Base-by-base conservation (phyloP, 495 filamentous ascomycete genomes). In the Penicillium samsonianum region DNA sequence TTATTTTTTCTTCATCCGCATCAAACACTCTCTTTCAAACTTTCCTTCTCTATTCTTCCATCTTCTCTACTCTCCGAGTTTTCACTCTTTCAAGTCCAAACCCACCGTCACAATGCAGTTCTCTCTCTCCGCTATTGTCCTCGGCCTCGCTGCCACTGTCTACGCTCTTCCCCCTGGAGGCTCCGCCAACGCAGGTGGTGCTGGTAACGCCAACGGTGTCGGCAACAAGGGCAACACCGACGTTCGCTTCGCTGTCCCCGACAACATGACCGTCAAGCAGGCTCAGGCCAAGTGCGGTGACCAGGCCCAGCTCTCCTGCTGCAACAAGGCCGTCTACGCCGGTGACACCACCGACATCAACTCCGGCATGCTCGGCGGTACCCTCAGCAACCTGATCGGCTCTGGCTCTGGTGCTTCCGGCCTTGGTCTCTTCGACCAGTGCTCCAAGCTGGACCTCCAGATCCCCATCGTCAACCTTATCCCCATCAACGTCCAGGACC, bases 231-330 rank as follows among this genome's bases (percentile, higher is more conserved):
- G 65, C 8, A 71, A 72, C 65, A 58, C 48, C 59, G 43, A 72
- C n/a, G 57, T 68, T 42, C 47, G 61, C 51, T 74, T 72, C 68
- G 65, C 67, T 41, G 70, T 73, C 12, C 68, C 69, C 45, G 68
- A 72, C 52, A 63, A 77, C 57, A 61, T 78, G 28, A 79, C 74
- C 48, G 73, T 79, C 65, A 67, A 75, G 68, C 73, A 79, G 73
- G 78, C 78, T 52, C 69, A 74, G 54, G 78, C 75, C 63, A 76
- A 75, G 65, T 80, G 78, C 42, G 78, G 78, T 67, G 63, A 69
- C 50, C 66, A 78, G 60, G 72, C 78, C 60, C 63, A 79, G 64
- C 71, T 80, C 40, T 68, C 73, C 60, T 78, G 77, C 72, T 74
- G 73, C 69, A 77, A 80, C 76, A 67, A 78, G 64, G 74, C 77